Evolutionary conservation across 257 asterid species (phyloP), one percentile per base, ranked within the genome.

Genomic region (Ballota nigra): DNA sequence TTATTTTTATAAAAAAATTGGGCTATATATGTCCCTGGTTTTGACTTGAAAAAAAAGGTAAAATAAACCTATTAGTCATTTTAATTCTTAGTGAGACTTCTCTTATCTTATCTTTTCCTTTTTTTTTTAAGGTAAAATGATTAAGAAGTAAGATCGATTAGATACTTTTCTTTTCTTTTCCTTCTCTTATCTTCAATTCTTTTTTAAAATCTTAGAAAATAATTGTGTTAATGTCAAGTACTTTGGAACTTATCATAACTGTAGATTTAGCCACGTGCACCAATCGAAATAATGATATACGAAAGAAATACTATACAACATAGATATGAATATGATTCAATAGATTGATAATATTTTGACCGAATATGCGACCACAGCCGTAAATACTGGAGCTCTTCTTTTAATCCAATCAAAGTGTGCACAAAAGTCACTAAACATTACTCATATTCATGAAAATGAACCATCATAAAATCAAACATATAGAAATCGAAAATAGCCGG

Each of bases 391-490:
- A 43, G 52, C 36, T 26, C n/a, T 28, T 38, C 47, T 40, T 73
- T 52, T 59, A 36, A 64, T 28, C 45, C 3, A 22, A 36, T 57
- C 66, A 23, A 36, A 22, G 38, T 55, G 13, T 29, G 40, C 65
- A 8, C 24, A 73, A 53, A 74, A 66, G 72, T 24, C 47, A 16
- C 26, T 19, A 12, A 20, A 43, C 49, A 26, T 24, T 18, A 26
- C 53, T 38, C 57, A 13, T 22, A 19, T 51, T 73, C n/a, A 41
- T 66, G 53, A 56, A 41, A 66, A 66, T 57, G 62, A 28, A n/a
- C n/a, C n/a, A n/a, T n/a, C n/a, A n/a, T n/a, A n/a, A n/a, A n/a
- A n/a, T n/a, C n/a, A n/a, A n/a, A n/a, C n/a, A n/a, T n/a, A n/a
- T n/a, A n/a, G n/a, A n/a, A n/a, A n/a, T n/a, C n/a, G n/a, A n/a